phyloP scores from a whole-genome alignment of 2,329 filamentous ascomycete species.

The Ophiostoma montium region DNA sequence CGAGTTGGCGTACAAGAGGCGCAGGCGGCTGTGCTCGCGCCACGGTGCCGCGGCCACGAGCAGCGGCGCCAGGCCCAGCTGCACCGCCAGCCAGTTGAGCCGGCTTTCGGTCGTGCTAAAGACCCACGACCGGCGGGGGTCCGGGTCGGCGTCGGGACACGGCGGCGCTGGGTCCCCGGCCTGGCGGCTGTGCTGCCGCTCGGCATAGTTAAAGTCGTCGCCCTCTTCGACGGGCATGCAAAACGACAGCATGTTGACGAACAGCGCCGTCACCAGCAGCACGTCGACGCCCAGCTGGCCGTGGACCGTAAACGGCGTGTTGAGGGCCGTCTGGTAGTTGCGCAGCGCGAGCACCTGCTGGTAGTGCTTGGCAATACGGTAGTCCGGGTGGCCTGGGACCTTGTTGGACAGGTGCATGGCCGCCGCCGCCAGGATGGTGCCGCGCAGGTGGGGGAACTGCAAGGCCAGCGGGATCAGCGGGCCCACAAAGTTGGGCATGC shows the following conservation, averaged over 20 bases:
- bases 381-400: slow-evolving; percentile 4
- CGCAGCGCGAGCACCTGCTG: slow-evolving; percentile 14
- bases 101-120: slow-evolving; percentile 13
- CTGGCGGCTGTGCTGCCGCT: not conserved
- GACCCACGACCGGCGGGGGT: slow-evolving; percentile 14
- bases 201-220: not conserved
- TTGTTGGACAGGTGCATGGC: slow-evolving; percentile 14
- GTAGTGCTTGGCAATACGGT: slow-evolving; percentile 14
- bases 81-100: slow-evolving; percentile 14
- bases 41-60: slow-evolving; percentile 12
- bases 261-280: slow-evolving; percentile 14
- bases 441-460: slow-evolving; percentile 11
- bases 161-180: not conserved
- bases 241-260: slow-evolving; percentile 16
- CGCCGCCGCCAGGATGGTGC: slow-evolving; percentile 12
- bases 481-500: slow-evolving; percentile 12
- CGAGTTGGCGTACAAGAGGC: slow-evolving; percentile 10
- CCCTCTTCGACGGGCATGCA: slow-evolving; percentile 12
- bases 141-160: slow-evolving; percentile 7
- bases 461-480: slow-evolving; percentile 9
- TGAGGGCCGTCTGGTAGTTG: slow-evolving; percentile 12
- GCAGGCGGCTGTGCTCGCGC: slow-evolving; percentile 10
- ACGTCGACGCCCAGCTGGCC: slow-evolving; percentile 13
- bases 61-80: slow-evolving; percentile 13
- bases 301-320: slow-evolving; percentile 10